Evolutionary conservation across 495 filamentous ascomycete species (phyloP).

Genomic region (Amphirosellinia nigrospora): DNA sequence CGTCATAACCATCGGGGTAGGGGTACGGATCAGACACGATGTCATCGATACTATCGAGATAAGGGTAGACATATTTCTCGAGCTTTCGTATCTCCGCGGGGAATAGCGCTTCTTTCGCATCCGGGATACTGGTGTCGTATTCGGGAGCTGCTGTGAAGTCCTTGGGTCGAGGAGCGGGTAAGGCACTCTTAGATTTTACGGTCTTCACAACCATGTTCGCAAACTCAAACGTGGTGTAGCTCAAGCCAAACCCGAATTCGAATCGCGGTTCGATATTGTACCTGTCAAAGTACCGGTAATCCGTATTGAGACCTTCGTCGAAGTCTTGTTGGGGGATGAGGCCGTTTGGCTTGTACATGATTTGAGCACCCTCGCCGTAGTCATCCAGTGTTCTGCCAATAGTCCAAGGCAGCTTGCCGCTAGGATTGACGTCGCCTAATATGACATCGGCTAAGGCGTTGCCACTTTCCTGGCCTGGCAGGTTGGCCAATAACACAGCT

Average conservation of each 20-base stretch:
- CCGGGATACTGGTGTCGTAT: conserved; percentile 63
- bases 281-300: conserved; percentile 92
- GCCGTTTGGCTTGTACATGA: conserved; percentile 76
- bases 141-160: conserved; percentile 63
- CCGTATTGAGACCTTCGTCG: conserved; percentile 80
- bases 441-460: conserved; percentile 84
- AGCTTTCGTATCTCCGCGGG: conserved; percentile 71
- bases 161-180: conserved; percentile 65
- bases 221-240: conserved; percentile 82
- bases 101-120: conserved; percentile 65
- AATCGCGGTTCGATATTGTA: conserved; percentile 68
- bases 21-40: conserved; percentile 63
- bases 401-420: conserved; percentile 88
- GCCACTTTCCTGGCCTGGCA: conserved; percentile 91
- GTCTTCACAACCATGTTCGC: conserved; percentile 60
- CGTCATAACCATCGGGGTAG: conserved; percentile 76
- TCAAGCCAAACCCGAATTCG: conserved; percentile 80
- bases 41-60: conserved; percentile 66
- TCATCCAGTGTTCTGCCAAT: conserved; percentile 81
- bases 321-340: conserved; percentile 85
- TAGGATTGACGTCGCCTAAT: conserved; percentile 84
- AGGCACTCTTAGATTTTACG: conserved; percentile 61
- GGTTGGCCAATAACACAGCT: conserved; percentile 82
- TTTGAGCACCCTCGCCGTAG: conserved; percentile 78
- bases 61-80: conserved; percentile 88